These are phyloP conservation scores for Eucalyptus polybractea DNA, from an alignment of 345 rosid genomes.

Conservation along the genomic window DNA sequence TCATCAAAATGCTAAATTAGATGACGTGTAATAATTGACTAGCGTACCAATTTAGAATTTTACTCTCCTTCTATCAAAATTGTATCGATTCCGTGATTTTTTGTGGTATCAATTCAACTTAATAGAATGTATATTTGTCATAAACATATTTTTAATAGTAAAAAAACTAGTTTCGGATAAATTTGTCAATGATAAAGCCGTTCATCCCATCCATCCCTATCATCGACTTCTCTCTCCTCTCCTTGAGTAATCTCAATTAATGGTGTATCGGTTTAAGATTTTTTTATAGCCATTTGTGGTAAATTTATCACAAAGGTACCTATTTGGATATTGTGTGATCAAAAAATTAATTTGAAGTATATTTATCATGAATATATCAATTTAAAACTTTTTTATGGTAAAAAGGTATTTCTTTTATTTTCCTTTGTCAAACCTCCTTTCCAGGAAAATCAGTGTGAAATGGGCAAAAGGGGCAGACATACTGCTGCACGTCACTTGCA, in stretches of 20 bases:
- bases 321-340: accelerated
- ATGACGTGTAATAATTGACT: accelerated
- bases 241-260: too few species aligned
- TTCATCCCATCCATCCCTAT: accelerated
- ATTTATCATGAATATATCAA: accelerated
- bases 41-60: accelerated
- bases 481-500: not conserved
- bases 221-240: too few species aligned
- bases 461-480: not conserved
- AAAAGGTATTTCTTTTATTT: not conserved
- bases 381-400: too few species aligned
- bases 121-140: accelerated
- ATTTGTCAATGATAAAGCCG: too few species aligned
- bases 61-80: accelerated
- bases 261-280: accelerated
- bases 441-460: not conserved
- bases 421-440: not conserved
- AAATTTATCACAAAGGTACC: too few species aligned
- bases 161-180: accelerated
- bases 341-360: too few species aligned
- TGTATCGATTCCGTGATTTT: accelerated
- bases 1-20: too few species aligned
- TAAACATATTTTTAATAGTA: too few species aligned
- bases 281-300: accelerated
- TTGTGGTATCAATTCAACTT: too few species aligned